Evolutionary conservation across 345 rosid species (phyloP).

Genomic region (Gynandropsis gynandra): DNA sequence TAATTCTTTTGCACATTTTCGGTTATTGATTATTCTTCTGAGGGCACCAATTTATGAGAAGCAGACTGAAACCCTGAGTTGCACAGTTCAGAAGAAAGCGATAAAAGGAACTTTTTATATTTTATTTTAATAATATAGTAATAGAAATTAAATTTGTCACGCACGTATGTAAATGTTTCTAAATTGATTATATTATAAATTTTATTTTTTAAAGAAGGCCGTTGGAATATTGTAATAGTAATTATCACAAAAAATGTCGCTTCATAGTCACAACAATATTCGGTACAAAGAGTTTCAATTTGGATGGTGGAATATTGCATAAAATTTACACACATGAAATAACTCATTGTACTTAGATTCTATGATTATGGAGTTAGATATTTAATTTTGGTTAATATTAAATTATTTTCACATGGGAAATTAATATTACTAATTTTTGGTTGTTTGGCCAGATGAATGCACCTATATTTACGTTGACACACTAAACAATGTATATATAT

Average conservation of each 20-base stretch:
- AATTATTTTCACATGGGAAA: conserved; percentile 15
- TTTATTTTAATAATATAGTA: not conserved
- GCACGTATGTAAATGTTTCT: too few relatives aligned
- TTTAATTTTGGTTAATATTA: not conserved
- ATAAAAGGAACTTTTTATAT: conserved; percentile 9
- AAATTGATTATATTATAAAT: conserved; percentile 3
- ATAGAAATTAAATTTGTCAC: not conserved
- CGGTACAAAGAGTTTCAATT: too few relatives aligned
- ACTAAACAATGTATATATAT: not conserved
- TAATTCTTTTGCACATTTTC: too few relatives aligned
- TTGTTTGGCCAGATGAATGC: conserved; percentile 17
- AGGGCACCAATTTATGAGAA: conserved; percentile 11
- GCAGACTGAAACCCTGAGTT: conserved; percentile 27
- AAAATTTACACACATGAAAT: too few relatives aligned
- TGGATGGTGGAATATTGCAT: too few relatives aligned
- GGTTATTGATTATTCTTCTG: conserved; percentile 22
- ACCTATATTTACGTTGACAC: not conserved
- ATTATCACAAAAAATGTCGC: too few relatives aligned
- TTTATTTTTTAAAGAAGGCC: not conserved
- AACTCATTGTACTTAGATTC: not conserved
- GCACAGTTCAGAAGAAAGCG: conserved; percentile 19
- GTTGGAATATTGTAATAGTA: too few relatives aligned
- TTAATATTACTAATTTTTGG: too few relatives aligned
- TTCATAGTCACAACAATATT: too few relatives aligned
- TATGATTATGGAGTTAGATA: not conserved